These are phyloP conservation scores for Lolium perenne DNA, from an alignment of 176 grass and related monocot species.

Conservation along the genomic window DNA sequence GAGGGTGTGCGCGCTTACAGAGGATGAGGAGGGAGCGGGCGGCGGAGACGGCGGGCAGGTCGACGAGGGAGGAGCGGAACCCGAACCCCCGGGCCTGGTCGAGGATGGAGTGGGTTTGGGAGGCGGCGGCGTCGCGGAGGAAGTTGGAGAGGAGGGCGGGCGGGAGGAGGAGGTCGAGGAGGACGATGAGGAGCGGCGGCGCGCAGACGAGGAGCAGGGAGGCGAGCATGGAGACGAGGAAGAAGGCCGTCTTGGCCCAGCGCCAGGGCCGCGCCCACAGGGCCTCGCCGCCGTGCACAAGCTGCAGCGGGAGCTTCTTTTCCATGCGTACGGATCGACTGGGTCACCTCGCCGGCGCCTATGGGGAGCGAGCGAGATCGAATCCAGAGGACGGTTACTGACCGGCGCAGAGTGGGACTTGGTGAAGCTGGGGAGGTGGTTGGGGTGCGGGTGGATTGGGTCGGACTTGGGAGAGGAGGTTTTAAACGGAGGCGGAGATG, in stretches of 20 bases:
- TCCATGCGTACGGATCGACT: constrained; percentile 42
- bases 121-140: constrained; percentile 4
- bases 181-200: constrained; percentile 80
- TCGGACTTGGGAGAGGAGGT: no score
- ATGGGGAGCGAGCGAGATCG: neutral
- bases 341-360: neutral
- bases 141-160: constrained; percentile 69
- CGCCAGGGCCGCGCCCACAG: constrained; percentile 73
- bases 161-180: constrained; percentile 92
- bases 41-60: constrained; percentile 79
- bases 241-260: constrained; percentile 87
- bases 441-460: no score
- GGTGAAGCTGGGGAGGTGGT: no score
- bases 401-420: no score
- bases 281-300: constrained; percentile 50
- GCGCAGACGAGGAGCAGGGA: constrained; percentile 97
- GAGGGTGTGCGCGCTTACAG: constrained; percentile 37
- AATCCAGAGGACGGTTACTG: neutral
- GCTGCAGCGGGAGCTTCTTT: constrained; percentile 58
- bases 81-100: constrained; percentile 57
- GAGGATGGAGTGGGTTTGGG: neutral
- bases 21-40: constrained; percentile 85
- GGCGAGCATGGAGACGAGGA: constrained; percentile 80
- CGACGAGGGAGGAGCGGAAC: constrained; percentile 75
- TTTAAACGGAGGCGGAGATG: no score